Conservation (phyloP, 352 stramenopile genomes). For the Heterotrichella gracilis region DNA sequence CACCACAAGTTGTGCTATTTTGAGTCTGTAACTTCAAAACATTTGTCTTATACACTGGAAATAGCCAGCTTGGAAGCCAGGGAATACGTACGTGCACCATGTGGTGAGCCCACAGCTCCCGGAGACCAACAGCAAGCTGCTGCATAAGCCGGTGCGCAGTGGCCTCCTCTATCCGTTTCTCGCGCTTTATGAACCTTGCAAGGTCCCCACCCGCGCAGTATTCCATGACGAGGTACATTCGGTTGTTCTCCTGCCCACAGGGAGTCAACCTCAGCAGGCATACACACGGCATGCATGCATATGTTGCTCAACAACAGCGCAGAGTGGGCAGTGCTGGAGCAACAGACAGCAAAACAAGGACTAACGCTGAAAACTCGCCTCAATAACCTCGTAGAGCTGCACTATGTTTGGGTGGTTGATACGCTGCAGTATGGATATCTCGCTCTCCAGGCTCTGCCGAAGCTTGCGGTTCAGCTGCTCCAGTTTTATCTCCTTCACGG, state of each 20-base stretch:
- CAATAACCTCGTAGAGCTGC: no score
- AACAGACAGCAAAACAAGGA: not conserved
- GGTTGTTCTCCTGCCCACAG: slow-evolving; percentile 60
- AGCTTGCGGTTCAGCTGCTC: slow-evolving; percentile 65
- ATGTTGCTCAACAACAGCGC: not conserved
- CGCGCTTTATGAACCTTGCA: no score
- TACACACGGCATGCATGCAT: not conserved
- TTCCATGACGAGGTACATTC: slow-evolving; percentile 79
- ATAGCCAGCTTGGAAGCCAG: no score
- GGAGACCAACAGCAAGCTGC: not conserved
- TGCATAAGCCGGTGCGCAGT: not conserved
- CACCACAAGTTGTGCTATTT: no score
- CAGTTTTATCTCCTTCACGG: slow-evolving; percentile 62
- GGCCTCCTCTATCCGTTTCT: no score
- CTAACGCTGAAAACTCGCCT: not conserved
- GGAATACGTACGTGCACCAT: no score
- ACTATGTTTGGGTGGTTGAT: slow-evolving; percentile 64
- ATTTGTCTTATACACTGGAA: no score
- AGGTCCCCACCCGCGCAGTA: slow-evolving; percentile 68
- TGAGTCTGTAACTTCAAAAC: no score
- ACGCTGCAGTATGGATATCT: slow-evolving; percentile 69
- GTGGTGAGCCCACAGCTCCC: not conserved
- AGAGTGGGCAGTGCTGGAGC: not conserved
- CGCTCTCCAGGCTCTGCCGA: slow-evolving; percentile 61
- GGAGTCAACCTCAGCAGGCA: slow-evolving; percentile 51